Evolutionary conservation across 192 early-diverging fungal genomes (phyloP).

Genomic region (Linnemannia schmuckeri): DNA sequence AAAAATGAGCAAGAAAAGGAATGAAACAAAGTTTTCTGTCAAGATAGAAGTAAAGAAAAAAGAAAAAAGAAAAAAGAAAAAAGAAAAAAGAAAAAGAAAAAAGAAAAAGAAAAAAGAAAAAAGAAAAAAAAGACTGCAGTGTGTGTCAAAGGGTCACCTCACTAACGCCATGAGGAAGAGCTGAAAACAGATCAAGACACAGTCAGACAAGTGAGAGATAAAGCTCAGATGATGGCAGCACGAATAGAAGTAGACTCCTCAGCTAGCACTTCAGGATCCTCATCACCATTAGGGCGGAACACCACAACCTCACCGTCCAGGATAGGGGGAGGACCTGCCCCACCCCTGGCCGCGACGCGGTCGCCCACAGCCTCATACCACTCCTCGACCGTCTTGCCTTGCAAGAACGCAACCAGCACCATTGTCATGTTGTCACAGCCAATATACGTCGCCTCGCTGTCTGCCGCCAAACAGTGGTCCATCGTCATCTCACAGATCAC

Average conservation of each 20-base stretch:
- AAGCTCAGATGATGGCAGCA: neutral
- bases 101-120: too few species aligned
- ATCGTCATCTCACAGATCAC: conserved; percentile 90
- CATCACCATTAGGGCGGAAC: conserved; percentile 42
- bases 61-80: too few species aligned
- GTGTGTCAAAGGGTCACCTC: too few species aligned
- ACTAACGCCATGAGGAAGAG: too few species aligned
- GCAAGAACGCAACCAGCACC: conserved; percentile 88
- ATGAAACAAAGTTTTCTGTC: neutral
- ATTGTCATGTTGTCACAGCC: conserved; percentile 99
- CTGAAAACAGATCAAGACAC: too few species aligned
- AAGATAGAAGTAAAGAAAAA: neutral
- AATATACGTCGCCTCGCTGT: conserved; percentile 89
- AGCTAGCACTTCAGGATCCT: conserved; percentile 32
- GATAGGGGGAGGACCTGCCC: conserved; percentile 22
- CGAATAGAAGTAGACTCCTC: conserved; percentile 4
- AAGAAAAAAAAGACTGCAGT: too few species aligned
- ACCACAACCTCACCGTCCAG: neutral
- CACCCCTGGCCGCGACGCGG: conserved; percentile 35
- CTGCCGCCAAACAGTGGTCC: conserved; percentile 91
- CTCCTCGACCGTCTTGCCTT: conserved; percentile 80
- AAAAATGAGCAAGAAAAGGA: neutral
- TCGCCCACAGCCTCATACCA: conserved; percentile 74
- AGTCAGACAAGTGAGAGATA: too few species aligned
- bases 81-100: too few species aligned